Conservation (phyloP, 345 rosid species). For the Corymbia maculata region DNA sequence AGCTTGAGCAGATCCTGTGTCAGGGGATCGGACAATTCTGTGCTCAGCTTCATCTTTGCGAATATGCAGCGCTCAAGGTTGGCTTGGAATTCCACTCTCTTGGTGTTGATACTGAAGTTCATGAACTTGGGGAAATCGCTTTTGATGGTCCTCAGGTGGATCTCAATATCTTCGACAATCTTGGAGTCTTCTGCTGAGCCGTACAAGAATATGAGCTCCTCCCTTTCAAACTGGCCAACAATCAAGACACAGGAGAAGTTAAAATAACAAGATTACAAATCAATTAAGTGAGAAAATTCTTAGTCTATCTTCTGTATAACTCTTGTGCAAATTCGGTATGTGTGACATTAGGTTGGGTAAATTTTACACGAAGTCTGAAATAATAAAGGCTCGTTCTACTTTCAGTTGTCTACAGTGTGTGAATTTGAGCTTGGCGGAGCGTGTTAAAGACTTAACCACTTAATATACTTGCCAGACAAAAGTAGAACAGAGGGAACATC, state of each 20-base stretch:
- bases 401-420: background rate
- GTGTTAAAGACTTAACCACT: background rate
- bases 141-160: rapidly evolving
- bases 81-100: background rate
- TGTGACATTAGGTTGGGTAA: background rate
- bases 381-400: background rate
- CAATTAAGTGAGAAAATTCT: background rate
- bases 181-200: background rate
- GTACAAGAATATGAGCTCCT: background rate
- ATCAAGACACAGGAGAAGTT: background rate
- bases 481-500: background rate
- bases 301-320: background rate
- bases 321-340: background rate
- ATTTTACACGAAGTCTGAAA: background rate
- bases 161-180: too few relatives aligned
- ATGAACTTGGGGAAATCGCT: background rate
- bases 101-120: background rate
- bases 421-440: background rate
- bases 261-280: background rate
- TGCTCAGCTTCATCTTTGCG: background rate
- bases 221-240: background rate
- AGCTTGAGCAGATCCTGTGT: too few relatives aligned
- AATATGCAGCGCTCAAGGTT: background rate
- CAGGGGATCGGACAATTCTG: too few relatives aligned
- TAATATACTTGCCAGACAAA: background rate